Evolutionary conservation across 2,329 filamentous ascomycete species (phyloP).

Genomic region (Zasmidium angulare): DNA sequence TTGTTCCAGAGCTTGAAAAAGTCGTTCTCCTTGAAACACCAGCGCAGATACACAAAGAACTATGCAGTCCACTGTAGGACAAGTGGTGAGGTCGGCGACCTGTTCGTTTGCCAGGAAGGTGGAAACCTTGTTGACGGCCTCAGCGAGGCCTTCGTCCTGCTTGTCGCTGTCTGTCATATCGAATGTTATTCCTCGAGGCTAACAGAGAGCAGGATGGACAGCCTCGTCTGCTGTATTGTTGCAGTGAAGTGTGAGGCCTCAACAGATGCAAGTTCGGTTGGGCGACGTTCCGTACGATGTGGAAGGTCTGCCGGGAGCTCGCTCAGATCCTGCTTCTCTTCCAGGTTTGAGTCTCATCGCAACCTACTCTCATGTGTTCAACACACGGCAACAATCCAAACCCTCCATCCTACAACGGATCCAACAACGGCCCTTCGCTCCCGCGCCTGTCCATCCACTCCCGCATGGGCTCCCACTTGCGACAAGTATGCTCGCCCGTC

Average conservation of each 20-base stretch:
- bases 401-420: constrained; percentile 4
- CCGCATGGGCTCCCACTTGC: constrained; percentile 21
- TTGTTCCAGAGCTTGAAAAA: constrained; percentile 37
- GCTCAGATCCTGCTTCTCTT: not conserved
- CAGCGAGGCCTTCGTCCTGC: too few relatives aligned
- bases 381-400: too few relatives aligned
- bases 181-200: not conserved
- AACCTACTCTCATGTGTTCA: too few relatives aligned
- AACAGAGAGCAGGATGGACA: not conserved
- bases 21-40: constrained; percentile 35
- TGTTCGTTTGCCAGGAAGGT: constrained; percentile 34
- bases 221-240: not conserved
- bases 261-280: too few relatives aligned
- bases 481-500: constrained; percentile 18
- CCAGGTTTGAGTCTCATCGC: too few relatives aligned
- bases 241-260: not conserved
- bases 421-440: constrained; percentile 4
- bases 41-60: constrained; percentile 44
- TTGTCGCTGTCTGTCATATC: too few relatives aligned
- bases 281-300: too few relatives aligned
- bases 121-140: constrained; percentile 31
- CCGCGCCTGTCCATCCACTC: constrained; percentile 20
- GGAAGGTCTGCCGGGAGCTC: not conserved
- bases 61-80: constrained; percentile 37
- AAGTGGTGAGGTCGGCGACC: constrained; percentile 18